These are phyloP conservation scores for Rhododendron simsii DNA, from an alignment of 148 eudicot species.

Conservation along the genomic window DNA sequence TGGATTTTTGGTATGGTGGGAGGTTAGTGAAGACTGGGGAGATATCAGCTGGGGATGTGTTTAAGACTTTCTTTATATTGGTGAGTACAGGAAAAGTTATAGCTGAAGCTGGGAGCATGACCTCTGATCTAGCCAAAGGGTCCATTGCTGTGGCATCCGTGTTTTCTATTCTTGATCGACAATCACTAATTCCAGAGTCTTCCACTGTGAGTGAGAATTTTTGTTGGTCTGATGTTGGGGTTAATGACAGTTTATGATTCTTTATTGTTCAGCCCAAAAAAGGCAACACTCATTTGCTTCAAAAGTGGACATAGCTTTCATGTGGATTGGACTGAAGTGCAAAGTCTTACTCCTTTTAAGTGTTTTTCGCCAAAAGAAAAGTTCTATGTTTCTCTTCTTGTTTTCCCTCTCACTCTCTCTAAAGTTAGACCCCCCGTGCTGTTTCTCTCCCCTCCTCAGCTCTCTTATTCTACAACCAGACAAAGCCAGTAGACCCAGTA, in stretches of 20 bases:
- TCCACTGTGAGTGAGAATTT: constrained; percentile 27
- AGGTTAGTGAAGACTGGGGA: constrained; percentile 61
- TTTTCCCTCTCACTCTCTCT: neutral
- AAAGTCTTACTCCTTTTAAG: neutral
- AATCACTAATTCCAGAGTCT: constrained; percentile 42
- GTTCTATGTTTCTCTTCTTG: neutral
- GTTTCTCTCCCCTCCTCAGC: neutral
- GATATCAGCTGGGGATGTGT: constrained; percentile 86
- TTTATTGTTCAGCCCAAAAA: neutral
- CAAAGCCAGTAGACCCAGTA: neutral
- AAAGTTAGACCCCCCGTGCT: neutral
- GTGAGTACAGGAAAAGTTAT: constrained; percentile 94
- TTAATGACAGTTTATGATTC: neutral
- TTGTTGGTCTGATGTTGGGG: neutral
- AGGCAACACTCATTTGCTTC: neutral
- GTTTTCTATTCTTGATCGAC: constrained; percentile 67
- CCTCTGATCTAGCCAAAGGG: constrained; percentile 86
- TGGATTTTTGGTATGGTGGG: constrained; percentile 96
- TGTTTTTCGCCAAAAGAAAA: neutral
- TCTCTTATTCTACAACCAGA: neutral
- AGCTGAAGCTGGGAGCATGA: constrained; percentile 99
- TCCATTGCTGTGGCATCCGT: constrained; percentile 77
- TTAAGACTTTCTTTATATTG: constrained; percentile 82
- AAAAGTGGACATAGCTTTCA: neutral
- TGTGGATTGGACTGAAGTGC: neutral